phyloP scores from a whole-genome alignment of 208 protist species.

The Trypanosoma vivax region DNA sequence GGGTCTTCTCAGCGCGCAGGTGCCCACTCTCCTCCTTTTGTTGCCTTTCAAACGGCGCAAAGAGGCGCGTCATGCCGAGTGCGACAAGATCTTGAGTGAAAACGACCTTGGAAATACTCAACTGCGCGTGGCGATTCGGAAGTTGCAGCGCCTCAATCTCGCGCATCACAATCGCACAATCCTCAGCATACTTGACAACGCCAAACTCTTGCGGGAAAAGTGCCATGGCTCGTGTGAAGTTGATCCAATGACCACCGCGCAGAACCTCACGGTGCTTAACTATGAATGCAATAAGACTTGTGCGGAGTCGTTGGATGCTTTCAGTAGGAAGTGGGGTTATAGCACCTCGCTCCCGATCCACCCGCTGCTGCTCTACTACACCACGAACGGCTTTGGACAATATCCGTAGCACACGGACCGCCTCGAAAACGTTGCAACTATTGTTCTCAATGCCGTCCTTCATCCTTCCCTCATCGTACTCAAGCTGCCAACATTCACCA shows the following conservation, averaged over 20 bases:
- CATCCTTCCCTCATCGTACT: conserved; percentile 10
- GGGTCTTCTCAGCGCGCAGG: background rate
- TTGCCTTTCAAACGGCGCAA: conserved; percentile 15
- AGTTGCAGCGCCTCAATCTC: conserved; percentile 14
- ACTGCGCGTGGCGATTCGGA: background rate
- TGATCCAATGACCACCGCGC: conserved; percentile 77
- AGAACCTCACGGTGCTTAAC: conserved; percentile 55
- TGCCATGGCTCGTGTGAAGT: conserved; percentile 63
- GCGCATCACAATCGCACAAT: conserved; percentile 8
- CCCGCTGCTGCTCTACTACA: conserved; percentile 36
- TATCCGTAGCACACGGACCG: conserved; percentile 66
- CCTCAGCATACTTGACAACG: conserved; percentile 12
- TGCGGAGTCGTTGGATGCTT: conserved; percentile 58
- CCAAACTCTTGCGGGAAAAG: conserved; percentile 60
- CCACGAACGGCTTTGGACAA: conserved; percentile 64
- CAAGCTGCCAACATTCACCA: conserved; percentile 44
- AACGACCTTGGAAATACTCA: background rate
- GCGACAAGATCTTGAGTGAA: conserved; percentile 21
- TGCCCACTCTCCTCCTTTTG: background rate
- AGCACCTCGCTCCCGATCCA: background rate
- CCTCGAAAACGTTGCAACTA: conserved; percentile 65
- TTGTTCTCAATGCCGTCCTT: conserved; percentile 11
- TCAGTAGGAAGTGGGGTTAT: conserved; percentile 27
- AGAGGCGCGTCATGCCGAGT: conserved; percentile 20
- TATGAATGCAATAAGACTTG: conserved; percentile 55